These are phyloP conservation scores for Fonsecaea nubica DNA, from an alignment of 2,329 filamentous ascomycete genomes.

Conservation along the genomic window DNA sequence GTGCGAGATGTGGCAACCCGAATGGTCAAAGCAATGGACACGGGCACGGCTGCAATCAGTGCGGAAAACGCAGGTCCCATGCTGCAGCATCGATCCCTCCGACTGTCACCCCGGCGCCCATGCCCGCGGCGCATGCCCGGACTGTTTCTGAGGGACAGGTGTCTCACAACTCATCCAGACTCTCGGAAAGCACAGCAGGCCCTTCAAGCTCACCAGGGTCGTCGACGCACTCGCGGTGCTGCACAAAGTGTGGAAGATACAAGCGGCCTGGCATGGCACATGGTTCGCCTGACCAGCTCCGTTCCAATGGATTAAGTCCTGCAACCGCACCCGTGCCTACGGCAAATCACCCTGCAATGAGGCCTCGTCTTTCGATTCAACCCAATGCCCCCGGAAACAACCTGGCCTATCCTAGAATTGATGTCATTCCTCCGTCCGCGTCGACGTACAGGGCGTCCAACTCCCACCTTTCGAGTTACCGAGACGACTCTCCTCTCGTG, in stretches of 20 bases:
- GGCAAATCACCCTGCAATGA: constrained; percentile 27
- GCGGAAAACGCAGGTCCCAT: constrained; percentile 33
- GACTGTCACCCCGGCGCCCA: constrained; percentile 5
- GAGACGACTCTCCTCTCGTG: constrained; percentile 36
- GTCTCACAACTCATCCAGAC: constrained; percentile 25
- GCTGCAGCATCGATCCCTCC: constrained; percentile 5
- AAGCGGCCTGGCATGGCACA: constrained; percentile 26
- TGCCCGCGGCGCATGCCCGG: constrained; percentile 20
- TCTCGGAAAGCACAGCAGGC: constrained; percentile 29
- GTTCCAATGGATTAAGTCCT: constrained; percentile 18
- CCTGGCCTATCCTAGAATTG: constrained; percentile 32
- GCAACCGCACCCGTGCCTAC: constrained; percentile 23
- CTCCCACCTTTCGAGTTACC: constrained; percentile 27
- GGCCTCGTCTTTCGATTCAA: constrained; percentile 29
- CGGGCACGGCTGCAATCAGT: constrained; percentile 33
- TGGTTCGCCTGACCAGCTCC: constrained; percentile 11
- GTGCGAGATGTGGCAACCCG: constrained; percentile 34
- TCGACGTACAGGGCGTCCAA: constrained; percentile 27
- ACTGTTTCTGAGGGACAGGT: constrained; percentile 22
- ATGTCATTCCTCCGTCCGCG: constrained; percentile 35
- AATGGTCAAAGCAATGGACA: constrained; percentile 15
- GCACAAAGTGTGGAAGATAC: constrained; percentile 33
- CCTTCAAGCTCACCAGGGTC: constrained; percentile 28
- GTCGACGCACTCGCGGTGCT: constrained; percentile 16
- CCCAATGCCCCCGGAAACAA: constrained; percentile 22